These are phyloP conservation scores for Neurospora cerealis DNA, from an alignment of 495 filamentous ascomycete genomes.

Conservation along the genomic window DNA sequence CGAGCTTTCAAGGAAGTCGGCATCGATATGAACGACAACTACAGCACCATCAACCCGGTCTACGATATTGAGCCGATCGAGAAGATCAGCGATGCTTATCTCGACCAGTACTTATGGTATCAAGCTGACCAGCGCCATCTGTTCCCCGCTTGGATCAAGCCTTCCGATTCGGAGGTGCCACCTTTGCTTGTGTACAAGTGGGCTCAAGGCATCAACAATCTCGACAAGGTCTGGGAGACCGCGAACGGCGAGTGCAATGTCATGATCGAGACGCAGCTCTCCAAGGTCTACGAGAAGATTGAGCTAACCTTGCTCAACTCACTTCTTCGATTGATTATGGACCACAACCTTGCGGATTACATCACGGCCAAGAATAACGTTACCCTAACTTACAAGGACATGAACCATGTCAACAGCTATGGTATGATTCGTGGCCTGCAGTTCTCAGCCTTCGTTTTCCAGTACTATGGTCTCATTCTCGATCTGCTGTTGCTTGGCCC, in stretches of 20 bases:
- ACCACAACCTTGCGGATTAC: slow-evolving; percentile 98
- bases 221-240: slow-evolving; percentile 95
- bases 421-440: slow-evolving; percentile 96
- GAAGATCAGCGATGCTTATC: slow-evolving; percentile 98
- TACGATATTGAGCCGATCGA: slow-evolving; percentile 99
- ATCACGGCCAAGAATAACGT: slow-evolving; percentile 99
- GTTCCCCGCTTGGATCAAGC: slow-evolving; percentile 99
- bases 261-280: slow-evolving; percentile 96
- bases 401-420: slow-evolving; percentile 99
- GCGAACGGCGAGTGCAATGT: slow-evolving; percentile 96
- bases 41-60: slow-evolving; percentile 96
- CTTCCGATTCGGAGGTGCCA: slow-evolving; percentile 97
- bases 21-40: slow-evolving; percentile 99
- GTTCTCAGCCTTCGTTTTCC: slow-evolving; percentile 97
- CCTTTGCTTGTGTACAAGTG: slow-evolving; percentile 96
- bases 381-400: slow-evolving; percentile 98
- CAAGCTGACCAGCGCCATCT: slow-evolving; percentile 97
- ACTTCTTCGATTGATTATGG: slow-evolving; percentile 92
- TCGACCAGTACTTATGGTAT: slow-evolving; percentile 99
- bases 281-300: slow-evolving; percentile 99
- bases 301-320: slow-evolving; percentile 94
- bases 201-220: slow-evolving; percentile 99
- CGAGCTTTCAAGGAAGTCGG: slow-evolving; percentile 99
- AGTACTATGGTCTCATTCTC: slow-evolving; percentile 95
- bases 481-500: slow-evolving; percentile 88